Percentiles rank a stretch among this genome's conserved stretches.
Evolutionary conservation across 768 basidiomycete species (phyloP).

Genomic region (Mycena belliarum): DNA sequence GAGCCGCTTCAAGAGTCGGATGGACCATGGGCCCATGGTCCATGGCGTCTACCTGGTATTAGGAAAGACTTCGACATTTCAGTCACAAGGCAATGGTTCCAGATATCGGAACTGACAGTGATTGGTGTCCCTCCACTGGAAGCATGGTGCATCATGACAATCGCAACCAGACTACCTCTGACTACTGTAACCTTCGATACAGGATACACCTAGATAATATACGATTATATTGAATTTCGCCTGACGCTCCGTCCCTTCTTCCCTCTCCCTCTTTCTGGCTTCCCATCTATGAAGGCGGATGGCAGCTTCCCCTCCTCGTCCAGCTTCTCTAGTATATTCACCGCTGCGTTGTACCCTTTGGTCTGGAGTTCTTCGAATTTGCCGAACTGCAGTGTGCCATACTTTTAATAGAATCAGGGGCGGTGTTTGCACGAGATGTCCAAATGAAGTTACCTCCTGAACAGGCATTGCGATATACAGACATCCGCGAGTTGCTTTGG

Average conservation of each 20-base stretch:
- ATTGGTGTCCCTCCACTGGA: no score
- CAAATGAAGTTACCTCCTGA: slow-evolving; percentile 59
- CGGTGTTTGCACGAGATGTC: neutral
- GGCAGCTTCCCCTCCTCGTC: slow-evolving; percentile 86
- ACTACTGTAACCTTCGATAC: no score
- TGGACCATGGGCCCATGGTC: no score
- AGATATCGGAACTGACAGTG: no score
- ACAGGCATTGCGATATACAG: slow-evolving; percentile 96
- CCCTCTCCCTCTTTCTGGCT: slow-evolving; percentile 43
- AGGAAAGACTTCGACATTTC: no score
- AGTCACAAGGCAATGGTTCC: no score
- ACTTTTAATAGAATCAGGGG: slow-evolving; percentile 37
- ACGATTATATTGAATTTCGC: slow-evolving; percentile 63
- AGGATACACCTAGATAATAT: no score
- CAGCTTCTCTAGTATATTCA: slow-evolving; percentile 72
- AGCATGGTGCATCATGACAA: no score
- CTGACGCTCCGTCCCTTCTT: slow-evolving; percentile 78
- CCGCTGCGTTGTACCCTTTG: slow-evolving; percentile 76
- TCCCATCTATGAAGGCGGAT: slow-evolving; percentile 64
- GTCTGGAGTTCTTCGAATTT: slow-evolving; percentile 88
- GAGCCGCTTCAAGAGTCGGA: no score
- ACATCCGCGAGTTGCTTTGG: slow-evolving; percentile 87
- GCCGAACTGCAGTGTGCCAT: slow-evolving; percentile 86
- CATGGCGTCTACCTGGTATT: no score
- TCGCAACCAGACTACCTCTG: no score